Evolutionary conservation across 768 basidiomycete genomes (phyloP).

Genomic region (Strobilomyces dryophilus): DNA sequence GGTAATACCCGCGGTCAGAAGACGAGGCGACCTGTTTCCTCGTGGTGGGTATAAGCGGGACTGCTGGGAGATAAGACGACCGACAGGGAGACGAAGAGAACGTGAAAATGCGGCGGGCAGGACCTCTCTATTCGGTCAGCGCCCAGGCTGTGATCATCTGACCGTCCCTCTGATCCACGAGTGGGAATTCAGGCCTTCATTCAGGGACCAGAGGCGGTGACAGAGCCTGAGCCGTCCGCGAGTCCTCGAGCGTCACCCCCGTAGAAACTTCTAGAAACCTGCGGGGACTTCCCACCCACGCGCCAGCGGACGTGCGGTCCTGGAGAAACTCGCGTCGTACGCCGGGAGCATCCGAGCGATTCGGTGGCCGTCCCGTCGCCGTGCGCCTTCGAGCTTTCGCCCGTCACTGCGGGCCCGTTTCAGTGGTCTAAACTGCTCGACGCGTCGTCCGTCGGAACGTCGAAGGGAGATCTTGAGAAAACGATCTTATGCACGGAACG

Average conservation of each 20-base stretch:
- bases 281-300: not conserved
- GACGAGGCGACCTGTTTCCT: not conserved
- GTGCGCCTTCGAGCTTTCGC: too few species aligned
- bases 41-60: slow-evolving; percentile 5
- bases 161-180: not conserved
- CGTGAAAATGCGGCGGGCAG: not conserved
- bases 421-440: not conserved
- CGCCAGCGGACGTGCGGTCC: not conserved
- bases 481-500: not conserved
- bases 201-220: not conserved
- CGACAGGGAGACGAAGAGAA: not conserved
- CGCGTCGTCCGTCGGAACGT: not conserved
- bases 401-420: too few species aligned
- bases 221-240: too few species aligned
- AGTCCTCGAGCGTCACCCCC: too few species aligned
- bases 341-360: too few species aligned
- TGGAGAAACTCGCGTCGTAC: too few species aligned
- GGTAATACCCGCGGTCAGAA: slow-evolving; percentile 3
- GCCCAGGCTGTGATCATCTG: not conserved
- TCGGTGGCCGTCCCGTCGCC: too few species aligned
- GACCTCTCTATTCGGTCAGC: not conserved
- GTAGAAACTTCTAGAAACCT: not conserved
- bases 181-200: not conserved
- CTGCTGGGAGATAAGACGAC: not conserved
- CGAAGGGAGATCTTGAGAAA: not conserved